Conservation (phyloP, 169 alveolate genomes). For the Plasmodium vinckei region DNA sequence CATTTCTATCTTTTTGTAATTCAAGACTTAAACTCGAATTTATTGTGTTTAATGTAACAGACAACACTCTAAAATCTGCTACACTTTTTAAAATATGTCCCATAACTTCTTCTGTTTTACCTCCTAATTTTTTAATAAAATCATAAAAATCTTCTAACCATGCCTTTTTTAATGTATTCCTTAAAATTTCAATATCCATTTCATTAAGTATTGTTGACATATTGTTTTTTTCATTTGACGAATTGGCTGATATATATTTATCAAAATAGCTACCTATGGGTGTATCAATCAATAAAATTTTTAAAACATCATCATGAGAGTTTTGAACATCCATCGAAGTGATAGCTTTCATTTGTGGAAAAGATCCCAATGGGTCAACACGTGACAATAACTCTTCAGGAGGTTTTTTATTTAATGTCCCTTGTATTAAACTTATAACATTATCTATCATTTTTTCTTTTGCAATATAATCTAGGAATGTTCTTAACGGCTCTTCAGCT, state of each 20-base stretch:
- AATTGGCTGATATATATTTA: slow-evolving; percentile 75
- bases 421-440: slow-evolving; percentile 97
- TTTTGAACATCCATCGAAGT: slow-evolving; percentile 94
- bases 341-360: slow-evolving; percentile 97
- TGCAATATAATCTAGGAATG: slow-evolving; percentile 91
- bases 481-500: slow-evolving; percentile 91
- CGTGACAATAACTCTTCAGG: slow-evolving; percentile 93
- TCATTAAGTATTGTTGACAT: slow-evolving; percentile 78
- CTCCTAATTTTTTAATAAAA: slow-evolving; percentile 90
- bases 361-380: slow-evolving; percentile 98
- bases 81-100: slow-evolving; percentile 92
- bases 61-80: slow-evolving; percentile 89
- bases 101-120: slow-evolving; percentile 94
- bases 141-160: slow-evolving; percentile 97
- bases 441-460: slow-evolving; percentile 98
- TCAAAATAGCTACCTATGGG: slow-evolving; percentile 95
- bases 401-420: slow-evolving; percentile 94
- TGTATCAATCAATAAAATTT: slow-evolving; percentile 97
- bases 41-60: slow-evolving; percentile 87
- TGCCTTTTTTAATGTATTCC: slow-evolving; percentile 93
- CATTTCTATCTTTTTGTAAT: slow-evolving; percentile 87
- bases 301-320: slow-evolving; percentile 95
- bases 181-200: slow-evolving; percentile 90
- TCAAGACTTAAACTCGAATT: slow-evolving; percentile 78
- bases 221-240: slow-evolving; percentile 76